Percentiles rank a stretch among this genome's conserved stretches.
Evolutionary conservation across 768 basidiomycete species (phyloP).

Genomic region (Ephemerocybe angulata): DNA sequence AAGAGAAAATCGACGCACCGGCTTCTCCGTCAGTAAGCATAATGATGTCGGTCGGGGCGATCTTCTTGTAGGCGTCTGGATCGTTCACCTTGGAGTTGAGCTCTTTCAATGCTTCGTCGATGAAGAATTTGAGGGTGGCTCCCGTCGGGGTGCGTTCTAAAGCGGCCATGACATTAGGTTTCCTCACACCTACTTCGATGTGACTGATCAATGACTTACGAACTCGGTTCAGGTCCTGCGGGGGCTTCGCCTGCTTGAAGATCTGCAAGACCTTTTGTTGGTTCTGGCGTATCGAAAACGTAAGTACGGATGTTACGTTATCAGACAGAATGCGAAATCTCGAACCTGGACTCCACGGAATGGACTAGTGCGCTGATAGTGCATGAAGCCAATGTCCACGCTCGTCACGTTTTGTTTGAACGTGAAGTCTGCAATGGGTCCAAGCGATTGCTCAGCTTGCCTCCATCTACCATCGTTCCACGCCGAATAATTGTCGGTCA

Average conservation of each 20-base stretch:
- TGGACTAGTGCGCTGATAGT: constrained; percentile 9
- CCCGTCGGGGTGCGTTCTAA: constrained; percentile 30
- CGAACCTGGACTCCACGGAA: constrained; percentile 5
- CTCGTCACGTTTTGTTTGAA: constrained; percentile 19
- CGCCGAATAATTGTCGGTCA: constrained; percentile 1
- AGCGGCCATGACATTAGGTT: too few relatives aligned
- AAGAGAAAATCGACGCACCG: constrained; percentile 14
- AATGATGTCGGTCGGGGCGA: constrained; percentile 30
- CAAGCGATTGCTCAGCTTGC: constrained; percentile 24
- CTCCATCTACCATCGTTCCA: constrained; percentile 16
- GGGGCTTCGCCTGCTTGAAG: constrained; percentile 19
- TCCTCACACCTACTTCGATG: neutral
- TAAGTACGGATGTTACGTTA: neutral
- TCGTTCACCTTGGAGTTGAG: constrained; percentile 20
- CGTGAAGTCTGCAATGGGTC: constrained; percentile 29
- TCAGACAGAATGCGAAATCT: neutral
- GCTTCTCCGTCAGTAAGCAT: constrained; percentile 32
- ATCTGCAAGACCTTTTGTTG: constrained; percentile 13
- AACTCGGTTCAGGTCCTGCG: constrained; percentile 6
- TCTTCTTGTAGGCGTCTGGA: constrained; percentile 22
- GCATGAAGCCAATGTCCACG: constrained; percentile 27
- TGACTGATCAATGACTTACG: neutral
- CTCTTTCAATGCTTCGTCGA: constrained; percentile 9
- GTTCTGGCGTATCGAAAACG: constrained; percentile 12
- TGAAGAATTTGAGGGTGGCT: constrained; percentile 15